phyloP scores from a whole-genome alignment of 2,329 filamentous ascomycete genomes.

The Aspergillus brasiliensis region DNA sequence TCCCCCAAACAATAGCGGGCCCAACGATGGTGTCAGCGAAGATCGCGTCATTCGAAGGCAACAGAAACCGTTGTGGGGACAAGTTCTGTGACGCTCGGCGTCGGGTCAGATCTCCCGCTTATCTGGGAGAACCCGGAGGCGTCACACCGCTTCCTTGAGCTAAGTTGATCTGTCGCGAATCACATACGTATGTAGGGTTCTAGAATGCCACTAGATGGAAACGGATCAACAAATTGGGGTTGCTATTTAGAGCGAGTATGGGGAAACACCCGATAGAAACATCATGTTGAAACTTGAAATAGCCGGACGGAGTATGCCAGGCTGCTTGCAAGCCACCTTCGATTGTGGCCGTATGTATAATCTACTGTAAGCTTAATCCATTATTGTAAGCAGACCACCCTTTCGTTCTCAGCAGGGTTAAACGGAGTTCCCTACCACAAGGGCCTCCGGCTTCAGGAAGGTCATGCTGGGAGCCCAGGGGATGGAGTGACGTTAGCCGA shows the following conservation, averaged over 20 bases:
- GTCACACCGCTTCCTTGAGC: neutral
- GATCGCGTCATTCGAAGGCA: constrained; percentile 8
- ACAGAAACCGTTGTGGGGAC: constrained; percentile 3
- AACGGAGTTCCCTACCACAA: too few relatives aligned
- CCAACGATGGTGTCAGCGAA: neutral
- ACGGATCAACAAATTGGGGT: neutral
- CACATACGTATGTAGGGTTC: neutral
- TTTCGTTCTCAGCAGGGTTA: neutral
- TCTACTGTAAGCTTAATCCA: neutral
- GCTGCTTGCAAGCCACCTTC: neutral
- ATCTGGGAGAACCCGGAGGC: neutral
- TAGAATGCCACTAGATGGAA: neutral
- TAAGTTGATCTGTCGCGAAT: neutral
- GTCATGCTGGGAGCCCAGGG: neutral
- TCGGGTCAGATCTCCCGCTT: neutral
- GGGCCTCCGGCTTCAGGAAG: too few relatives aligned
- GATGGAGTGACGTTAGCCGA: neutral
- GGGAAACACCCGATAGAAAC: neutral
- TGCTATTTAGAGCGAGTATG: neutral
- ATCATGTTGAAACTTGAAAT: too few relatives aligned
- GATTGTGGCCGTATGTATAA: too few relatives aligned
- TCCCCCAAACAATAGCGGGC: neutral
- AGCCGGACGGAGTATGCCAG: neutral
- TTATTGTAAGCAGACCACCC: too few relatives aligned
- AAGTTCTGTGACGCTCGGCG: neutral